Percentiles rank a stretch among this genome's conserved stretches.
Evolutionary conservation across 2,329 filamentous ascomycete genomes (phyloP).

Genomic region (Cladosporium sp.): DNA sequence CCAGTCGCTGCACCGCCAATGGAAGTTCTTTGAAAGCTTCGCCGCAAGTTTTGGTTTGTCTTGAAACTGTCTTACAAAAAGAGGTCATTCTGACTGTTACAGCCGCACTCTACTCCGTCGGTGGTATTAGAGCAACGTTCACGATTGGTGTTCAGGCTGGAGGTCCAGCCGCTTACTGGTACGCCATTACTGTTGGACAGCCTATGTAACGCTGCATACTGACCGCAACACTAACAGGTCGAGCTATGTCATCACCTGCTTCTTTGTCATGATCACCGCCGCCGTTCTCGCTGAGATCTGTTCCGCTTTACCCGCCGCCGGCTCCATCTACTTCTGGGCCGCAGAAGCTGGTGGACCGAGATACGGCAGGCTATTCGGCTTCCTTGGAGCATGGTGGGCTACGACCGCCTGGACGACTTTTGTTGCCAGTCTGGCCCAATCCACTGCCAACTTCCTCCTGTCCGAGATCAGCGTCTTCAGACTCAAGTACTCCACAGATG

Average conservation of each 20-base stretch:
- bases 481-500: constrained; percentile 51
- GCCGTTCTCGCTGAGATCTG: constrained; percentile 59
- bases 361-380: constrained; percentile 55
- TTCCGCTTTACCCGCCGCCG: constrained; percentile 55
- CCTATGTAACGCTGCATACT: background rate
- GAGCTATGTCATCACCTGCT: constrained; percentile 56
- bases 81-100: constrained; percentile 12
- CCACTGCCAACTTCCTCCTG: constrained; percentile 37
- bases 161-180: constrained; percentile 60
- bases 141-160: constrained; percentile 60
- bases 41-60: constrained; percentile 54
- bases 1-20: constrained; percentile 55
- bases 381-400: constrained; percentile 62
- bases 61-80: background rate
- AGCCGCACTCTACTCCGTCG: constrained; percentile 60
- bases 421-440: constrained; percentile 33
- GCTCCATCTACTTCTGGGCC: constrained; percentile 61
- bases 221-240: constrained; percentile 40
- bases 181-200: constrained; percentile 4
- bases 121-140: constrained; percentile 55
- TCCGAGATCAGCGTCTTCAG: constrained; percentile 56
- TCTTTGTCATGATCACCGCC: constrained; percentile 59
- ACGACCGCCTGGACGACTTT: constrained; percentile 58
- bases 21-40: constrained; percentile 56
- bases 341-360: constrained; percentile 54